These are phyloP conservation scores for Pelargonium citronellum DNA, from an alignment of 441 rosid genomes.

Conservation along the genomic window DNA sequence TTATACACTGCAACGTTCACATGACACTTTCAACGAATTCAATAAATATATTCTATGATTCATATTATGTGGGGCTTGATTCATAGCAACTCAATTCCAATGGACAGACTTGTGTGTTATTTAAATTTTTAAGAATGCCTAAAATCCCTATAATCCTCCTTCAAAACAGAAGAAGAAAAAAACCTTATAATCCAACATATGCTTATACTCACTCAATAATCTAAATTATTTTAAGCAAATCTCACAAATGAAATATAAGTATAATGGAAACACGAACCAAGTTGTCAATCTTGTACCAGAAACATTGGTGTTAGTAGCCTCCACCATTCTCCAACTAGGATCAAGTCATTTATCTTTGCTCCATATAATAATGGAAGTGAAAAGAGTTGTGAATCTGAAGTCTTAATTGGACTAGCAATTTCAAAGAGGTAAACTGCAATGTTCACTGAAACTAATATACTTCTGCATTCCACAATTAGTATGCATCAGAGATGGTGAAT, in stretches of 20 bases:
- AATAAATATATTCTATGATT: background rate
- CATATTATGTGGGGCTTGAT: background rate
- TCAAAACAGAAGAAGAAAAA: background rate
- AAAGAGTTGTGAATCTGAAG: slow-evolving; percentile 52
- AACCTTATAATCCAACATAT: background rate
- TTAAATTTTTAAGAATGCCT: background rate
- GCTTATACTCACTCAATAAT: background rate
- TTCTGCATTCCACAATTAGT: slow-evolving; percentile 41
- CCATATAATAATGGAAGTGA: slow-evolving; percentile 68
- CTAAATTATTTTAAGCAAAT: background rate
- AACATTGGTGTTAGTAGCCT: slow-evolving; percentile 91
- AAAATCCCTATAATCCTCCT: background rate
- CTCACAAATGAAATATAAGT: slow-evolving; percentile 11
- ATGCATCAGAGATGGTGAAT: background rate
- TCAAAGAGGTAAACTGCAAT: slow-evolving; percentile 74
- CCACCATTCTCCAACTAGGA: slow-evolving; percentile 92
- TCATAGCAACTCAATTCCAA: background rate
- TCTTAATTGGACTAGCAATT: slow-evolving; percentile 65
- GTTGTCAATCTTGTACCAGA: slow-evolving; percentile 90
- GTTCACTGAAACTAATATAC: slow-evolving; percentile 59
- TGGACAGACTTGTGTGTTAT: background rate
- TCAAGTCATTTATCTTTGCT: slow-evolving; percentile 76
- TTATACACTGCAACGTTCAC: background rate
- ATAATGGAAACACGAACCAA: slow-evolving; percentile 64
- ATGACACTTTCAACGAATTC: slow-evolving; percentile 5